Conservation (phyloP, 2,329 filamentous ascomycete species). For the Parastagonospora nodorum region DNA sequence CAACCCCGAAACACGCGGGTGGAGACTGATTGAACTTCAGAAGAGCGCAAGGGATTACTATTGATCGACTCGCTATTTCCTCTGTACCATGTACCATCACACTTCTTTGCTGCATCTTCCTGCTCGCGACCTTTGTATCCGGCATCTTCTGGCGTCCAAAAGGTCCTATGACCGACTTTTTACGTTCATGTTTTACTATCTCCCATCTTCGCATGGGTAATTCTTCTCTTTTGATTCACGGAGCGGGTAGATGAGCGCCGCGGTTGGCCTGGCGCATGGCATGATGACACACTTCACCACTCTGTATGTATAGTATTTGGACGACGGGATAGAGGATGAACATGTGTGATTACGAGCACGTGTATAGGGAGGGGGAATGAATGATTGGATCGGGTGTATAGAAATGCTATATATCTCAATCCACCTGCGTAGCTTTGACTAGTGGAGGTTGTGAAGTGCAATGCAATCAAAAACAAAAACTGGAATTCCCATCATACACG, state of each 20-base stretch:
- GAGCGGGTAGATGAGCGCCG: slow-evolving; percentile 20
- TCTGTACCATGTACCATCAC: slow-evolving; percentile 4
- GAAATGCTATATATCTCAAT: background rate
- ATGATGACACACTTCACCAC: slow-evolving; percentile 32
- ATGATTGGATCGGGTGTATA: slow-evolving; percentile 2
- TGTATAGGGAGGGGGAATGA: slow-evolving; percentile 3
- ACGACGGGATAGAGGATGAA: slow-evolving; percentile 5
- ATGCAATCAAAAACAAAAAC: background rate
- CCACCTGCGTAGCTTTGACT: background rate
- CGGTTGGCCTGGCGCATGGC: slow-evolving; percentile 13
- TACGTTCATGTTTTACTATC: slow-evolving; percentile 13
- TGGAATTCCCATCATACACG: background rate
- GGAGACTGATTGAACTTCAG: slow-evolving; percentile 97
- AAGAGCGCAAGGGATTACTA: slow-evolving; percentile 95
- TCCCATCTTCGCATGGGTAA: slow-evolving; percentile 1
- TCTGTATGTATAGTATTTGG: slow-evolving; percentile 33
- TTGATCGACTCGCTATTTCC: slow-evolving; percentile 48
- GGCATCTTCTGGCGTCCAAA: slow-evolving; percentile 44
- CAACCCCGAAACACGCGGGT: slow-evolving; percentile 95
- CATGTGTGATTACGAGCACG: slow-evolving; percentile 5
- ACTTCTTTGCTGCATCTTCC: slow-evolving; percentile 12
- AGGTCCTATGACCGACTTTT: slow-evolving; percentile 20
- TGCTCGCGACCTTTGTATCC: slow-evolving; percentile 15
- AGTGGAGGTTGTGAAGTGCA: background rate
- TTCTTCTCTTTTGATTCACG: slow-evolving; percentile 7